Percentiles rank a stretch among this genome's conserved stretches.
phyloP scores from a whole-genome alignment of 345 rosid genomes.

The Mangifera indica region DNA sequence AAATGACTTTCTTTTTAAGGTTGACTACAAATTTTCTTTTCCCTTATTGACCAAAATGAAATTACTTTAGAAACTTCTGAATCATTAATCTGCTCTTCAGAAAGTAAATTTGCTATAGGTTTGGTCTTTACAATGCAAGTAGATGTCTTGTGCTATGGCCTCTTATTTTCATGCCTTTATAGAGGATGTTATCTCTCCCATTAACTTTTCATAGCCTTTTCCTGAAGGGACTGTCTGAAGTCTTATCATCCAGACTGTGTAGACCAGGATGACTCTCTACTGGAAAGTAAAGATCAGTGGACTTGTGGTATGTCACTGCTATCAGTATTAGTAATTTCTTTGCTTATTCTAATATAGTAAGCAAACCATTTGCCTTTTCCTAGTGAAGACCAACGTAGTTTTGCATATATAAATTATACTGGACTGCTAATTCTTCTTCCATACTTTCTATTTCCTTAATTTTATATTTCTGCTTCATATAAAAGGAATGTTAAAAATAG shows the following conservation, averaged over 20 bases:
- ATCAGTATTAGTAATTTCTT: neutral
- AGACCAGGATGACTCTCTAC: conserved; percentile 31
- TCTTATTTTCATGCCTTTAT: neutral
- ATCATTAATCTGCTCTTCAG: neutral
- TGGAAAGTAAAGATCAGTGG: conserved; percentile 34
- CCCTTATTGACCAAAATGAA: neutral
- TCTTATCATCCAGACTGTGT: conserved; percentile 47
- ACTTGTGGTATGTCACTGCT: conserved; percentile 38
- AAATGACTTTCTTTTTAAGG: too few relatives aligned
- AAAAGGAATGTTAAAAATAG: neutral
- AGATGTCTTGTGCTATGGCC: neutral
- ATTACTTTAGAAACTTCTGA: too few relatives aligned
- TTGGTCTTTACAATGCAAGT: neutral
- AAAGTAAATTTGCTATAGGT: neutral
- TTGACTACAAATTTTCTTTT: too few relatives aligned
- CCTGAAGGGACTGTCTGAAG: conserved; percentile 46
- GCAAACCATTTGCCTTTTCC: neutral
- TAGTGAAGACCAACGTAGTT: neutral
- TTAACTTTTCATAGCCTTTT: conserved; percentile 4
- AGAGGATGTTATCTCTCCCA: too few relatives aligned
- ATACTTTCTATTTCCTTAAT: neutral
- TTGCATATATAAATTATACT: neutral
- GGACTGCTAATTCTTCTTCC: neutral
- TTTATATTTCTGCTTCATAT: neutral
- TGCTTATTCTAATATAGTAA: neutral